Base-by-base conservation (phyloP, 73 alveolate genomes). In the Paramecium caudatum region DNA sequence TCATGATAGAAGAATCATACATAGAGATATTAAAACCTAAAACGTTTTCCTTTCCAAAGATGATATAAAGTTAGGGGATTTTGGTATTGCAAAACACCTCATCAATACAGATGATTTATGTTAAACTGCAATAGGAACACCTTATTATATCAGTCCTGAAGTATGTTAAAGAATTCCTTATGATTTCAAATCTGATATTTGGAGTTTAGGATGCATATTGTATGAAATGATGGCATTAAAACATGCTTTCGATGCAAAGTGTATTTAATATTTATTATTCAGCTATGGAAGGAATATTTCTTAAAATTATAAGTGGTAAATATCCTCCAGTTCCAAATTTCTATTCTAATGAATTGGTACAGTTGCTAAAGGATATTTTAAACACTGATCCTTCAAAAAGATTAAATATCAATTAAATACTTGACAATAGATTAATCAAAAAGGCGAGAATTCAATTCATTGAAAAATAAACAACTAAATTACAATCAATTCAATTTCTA, bases 41-140 rank as follows among this genome's bases (percentile, higher is more conserved):
- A 95, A 95, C 82, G 93, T 95, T 9, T 95, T 95, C 82, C 55
- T 95, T 55, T 49, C 95, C 5, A 62, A 94, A 65, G 96, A 93
- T 5, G 95, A 90, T n/a, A 90, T 95, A 9, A 94, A 92, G 87
- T 34, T 95, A 33, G 98, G 98, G 12, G 98, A 95, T 94, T 95
- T 94, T 49, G 98, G 98, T 2, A 93, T 95, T 74, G 93, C 97
- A 1, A 95, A 93, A 94, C 70, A 90, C 6, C 81, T 95, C 41
- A 92, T 90, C 10, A 82, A 90, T 55, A 83, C 97, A 12, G 82
- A 92, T 27, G 97, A 92, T 74, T 86, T 91, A 30, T 96, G 96
- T 0, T 82, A 87, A 62, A 95, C 98, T 4, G 61, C 50, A 9
- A 55, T 92, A 4, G 97, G 96, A 6, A 94, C 96, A 0, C 96